These are phyloP conservation scores for Debaryomycetaceae sp. DNA, from an alignment of 1,139 yeast genomes.

Conservation along the genomic window DNA sequence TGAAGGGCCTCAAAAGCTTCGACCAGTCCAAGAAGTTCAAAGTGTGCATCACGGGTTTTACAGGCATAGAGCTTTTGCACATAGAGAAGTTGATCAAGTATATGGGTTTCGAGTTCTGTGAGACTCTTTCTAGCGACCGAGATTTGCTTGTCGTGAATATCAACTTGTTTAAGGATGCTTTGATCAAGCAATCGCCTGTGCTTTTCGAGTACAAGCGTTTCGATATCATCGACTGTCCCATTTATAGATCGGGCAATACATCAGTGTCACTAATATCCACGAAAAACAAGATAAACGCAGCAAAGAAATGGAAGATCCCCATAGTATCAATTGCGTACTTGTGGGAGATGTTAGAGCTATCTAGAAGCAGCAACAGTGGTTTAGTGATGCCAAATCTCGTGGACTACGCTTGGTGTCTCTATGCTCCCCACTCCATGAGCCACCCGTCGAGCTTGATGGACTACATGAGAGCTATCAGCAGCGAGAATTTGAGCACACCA, in stretches of 20 bases:
- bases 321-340: slow-evolving; percentile 52
- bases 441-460: neutral
- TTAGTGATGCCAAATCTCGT: slow-evolving; percentile 29
- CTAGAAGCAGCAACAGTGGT: slow-evolving; percentile 8
- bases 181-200: slow-evolving; percentile 36
- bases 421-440: slow-evolving; percentile 30
- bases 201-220: slow-evolving; percentile 33
- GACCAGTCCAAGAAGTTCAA: slow-evolving; percentile 29
- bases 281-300: slow-evolving; percentile 52
- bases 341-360: slow-evolving; percentile 40
- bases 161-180: slow-evolving; percentile 40
- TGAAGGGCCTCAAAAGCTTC: slow-evolving; percentile 33
- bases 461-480: neutral
- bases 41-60: slow-evolving; percentile 74
- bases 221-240: slow-evolving; percentile 36
- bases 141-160: slow-evolving; percentile 66
- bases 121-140: slow-evolving; percentile 51
- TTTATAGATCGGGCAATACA: slow-evolving; percentile 22
- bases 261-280: slow-evolving; percentile 43
- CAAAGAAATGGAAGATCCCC: slow-evolving; percentile 55
- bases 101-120: slow-evolving; percentile 50
- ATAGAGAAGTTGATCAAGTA: slow-evolving; percentile 56
- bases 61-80: slow-evolving; percentile 80
- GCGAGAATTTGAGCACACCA: slow-evolving; percentile 1
- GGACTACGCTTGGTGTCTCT: slow-evolving; percentile 51